Conservation (phyloP, 148 eudicot species). For the Mesembryanthemum crystallinum region DNA sequence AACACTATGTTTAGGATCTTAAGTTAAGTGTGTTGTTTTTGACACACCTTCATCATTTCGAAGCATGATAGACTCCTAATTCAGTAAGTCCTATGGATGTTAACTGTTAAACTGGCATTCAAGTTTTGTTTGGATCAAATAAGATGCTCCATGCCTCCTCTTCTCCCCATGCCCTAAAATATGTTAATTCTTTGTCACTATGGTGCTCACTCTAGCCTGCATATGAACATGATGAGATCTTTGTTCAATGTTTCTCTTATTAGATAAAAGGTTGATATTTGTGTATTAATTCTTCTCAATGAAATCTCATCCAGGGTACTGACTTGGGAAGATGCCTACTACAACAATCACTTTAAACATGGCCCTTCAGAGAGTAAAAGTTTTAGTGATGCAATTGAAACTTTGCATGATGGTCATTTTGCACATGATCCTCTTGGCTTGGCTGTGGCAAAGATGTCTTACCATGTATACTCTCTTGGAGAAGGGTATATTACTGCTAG, state of each 20-base stretch:
- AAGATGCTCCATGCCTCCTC: not conserved
- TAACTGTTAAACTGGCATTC: not conserved
- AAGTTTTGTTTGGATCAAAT: not conserved
- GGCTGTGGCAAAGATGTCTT: slow-evolving; percentile 86
- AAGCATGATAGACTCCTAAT: not conserved
- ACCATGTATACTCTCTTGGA: slow-evolving; percentile 73
- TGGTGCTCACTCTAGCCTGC: not conserved
- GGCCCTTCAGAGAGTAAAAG: slow-evolving; percentile 38
- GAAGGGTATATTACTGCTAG: slow-evolving; percentile 69
- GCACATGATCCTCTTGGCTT: slow-evolving; percentile 65
- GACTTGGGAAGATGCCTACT: slow-evolving; percentile 87
- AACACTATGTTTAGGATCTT: not conserved
- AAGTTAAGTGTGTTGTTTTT: not conserved
- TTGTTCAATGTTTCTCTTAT: no score
- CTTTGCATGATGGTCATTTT: slow-evolving; percentile 42
- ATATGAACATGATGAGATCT: not conserved
- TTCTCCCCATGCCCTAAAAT: not conserved
- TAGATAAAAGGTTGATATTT: not conserved
- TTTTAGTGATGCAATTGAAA: slow-evolving; percentile 26
- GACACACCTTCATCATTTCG: not conserved
- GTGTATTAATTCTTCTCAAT: slow-evolving; percentile 12
- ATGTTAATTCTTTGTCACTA: not conserved
- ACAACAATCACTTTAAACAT: slow-evolving; percentile 39
- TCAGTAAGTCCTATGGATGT: not conserved
- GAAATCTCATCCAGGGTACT: slow-evolving; percentile 54